Conservation (phyloP, 2,329 filamentous ascomycete genomes). For the Pseudogymnoascus sp. region DNA sequence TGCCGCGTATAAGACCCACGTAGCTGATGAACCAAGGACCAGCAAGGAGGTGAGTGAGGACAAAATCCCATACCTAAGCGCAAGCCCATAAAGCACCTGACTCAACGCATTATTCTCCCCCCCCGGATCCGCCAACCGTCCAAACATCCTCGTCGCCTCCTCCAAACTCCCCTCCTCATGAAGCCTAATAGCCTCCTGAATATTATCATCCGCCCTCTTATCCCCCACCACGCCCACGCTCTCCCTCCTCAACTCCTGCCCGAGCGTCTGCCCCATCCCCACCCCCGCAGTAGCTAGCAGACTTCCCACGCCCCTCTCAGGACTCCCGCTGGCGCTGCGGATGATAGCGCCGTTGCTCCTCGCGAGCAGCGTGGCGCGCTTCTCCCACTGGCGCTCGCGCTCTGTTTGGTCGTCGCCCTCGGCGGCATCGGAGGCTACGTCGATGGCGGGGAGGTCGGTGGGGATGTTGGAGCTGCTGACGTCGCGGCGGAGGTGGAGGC, state of each 20-base stretch:
- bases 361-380: conserved; percentile 82
- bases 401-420: conserved; percentile 36
- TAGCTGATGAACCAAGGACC: not conserved
- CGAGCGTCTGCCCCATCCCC: conserved; percentile 16
- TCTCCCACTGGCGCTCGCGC: conserved; percentile 77
- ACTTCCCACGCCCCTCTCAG: conserved; percentile 19
- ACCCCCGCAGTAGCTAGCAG: conserved; percentile 21
- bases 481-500: conserved; percentile 58
- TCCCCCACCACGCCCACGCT: conserved; percentile 35
- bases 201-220: conserved; percentile 56
- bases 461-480: conserved; percentile 68
- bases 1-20: no score
- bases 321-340: conserved; percentile 36
- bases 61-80: conserved; percentile 57
- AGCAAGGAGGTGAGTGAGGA: conserved; percentile 9
- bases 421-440: conserved; percentile 28
- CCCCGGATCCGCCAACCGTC: conserved; percentile 68
- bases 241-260: conserved; percentile 18
- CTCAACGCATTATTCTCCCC: conserved; percentile 88
- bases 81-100: conserved; percentile 92
- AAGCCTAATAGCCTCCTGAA: conserved; percentile 90
- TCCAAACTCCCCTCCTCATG: conserved; percentile 79
- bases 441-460: conserved; percentile 68
- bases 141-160: conserved; percentile 78
- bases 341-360: conserved; percentile 43